Percentiles rank a stretch among this genome's conserved stretches.
These are phyloP conservation scores for Boletus bicolor DNA, from an alignment of 768 basidiomycete species.

Conservation along the genomic window DNA sequence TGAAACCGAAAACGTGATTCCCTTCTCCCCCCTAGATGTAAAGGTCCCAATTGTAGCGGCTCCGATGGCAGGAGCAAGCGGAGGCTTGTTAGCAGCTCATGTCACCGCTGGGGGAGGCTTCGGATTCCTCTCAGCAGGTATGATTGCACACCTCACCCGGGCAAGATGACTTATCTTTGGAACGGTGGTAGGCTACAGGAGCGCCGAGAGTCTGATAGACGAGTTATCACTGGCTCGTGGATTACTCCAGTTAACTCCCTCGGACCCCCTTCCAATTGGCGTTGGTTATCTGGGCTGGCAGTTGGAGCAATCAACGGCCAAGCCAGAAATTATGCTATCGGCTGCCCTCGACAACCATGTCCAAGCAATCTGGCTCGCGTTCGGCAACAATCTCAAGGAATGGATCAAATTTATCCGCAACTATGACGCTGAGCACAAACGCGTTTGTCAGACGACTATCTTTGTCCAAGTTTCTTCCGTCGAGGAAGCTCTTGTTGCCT, in stretches of 20 bases:
- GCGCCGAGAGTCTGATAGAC: conserved; percentile 40
- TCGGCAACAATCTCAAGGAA: conserved; percentile 51
- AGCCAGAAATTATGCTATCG: conserved; percentile 42
- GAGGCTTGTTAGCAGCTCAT: conserved; percentile 57
- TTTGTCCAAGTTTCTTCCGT: conserved; percentile 65
- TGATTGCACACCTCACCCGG: not conserved
- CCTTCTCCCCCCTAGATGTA: conserved; percentile 38
- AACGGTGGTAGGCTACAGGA: conserved; percentile 43
- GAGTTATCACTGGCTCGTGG: conserved; percentile 56
- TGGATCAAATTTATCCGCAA: conserved; percentile 65
- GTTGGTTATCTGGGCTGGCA: conserved; percentile 75
- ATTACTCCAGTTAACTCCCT: conserved; percentile 33
- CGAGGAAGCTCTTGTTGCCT: conserved; percentile 55
- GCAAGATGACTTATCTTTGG: conserved; percentile 1
- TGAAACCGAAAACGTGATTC: not conserved
- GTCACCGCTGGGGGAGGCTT: conserved; percentile 71
- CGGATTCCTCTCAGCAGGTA: conserved; percentile 70
- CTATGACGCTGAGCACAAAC: conserved; percentile 44
- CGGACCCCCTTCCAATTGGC: conserved; percentile 52
- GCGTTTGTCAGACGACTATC: conserved; percentile 46
- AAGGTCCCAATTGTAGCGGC: conserved; percentile 58
- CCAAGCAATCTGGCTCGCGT: conserved; percentile 72
- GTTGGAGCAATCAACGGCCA: conserved; percentile 48
- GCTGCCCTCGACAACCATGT: conserved; percentile 53
- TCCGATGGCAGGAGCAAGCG: conserved; percentile 71